Conservation (phyloP, 1,284 basidiomycete genomes). For the Peniophora sp. region DNA sequence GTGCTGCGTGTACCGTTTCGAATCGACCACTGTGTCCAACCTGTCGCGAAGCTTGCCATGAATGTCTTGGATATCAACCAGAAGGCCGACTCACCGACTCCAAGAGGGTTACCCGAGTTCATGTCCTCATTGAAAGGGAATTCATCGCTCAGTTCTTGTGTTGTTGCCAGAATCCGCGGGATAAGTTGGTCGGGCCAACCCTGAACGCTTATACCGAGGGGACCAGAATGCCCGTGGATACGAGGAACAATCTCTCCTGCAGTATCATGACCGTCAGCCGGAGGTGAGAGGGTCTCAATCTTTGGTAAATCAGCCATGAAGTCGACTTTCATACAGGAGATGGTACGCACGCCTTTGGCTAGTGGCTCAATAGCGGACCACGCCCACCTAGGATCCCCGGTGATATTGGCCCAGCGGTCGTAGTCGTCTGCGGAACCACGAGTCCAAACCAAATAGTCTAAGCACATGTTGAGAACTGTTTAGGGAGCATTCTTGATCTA, state of each 20-base stretch:
- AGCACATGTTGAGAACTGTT: no score
- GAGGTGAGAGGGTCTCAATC: background rate
- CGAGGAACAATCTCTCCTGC: background rate
- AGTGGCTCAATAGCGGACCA: background rate
- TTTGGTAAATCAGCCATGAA: background rate
- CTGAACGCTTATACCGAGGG: constrained; percentile 5
- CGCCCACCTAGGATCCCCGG: constrained; percentile 3
- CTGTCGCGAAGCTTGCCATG: no score
- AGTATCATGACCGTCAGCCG: background rate
- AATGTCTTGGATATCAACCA: no score
- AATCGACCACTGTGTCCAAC: constrained; percentile 26
- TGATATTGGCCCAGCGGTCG: background rate
- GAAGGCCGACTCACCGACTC: no score
- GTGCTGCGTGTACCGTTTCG: constrained; percentile 23
- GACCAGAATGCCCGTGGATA: background rate
- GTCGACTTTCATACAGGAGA: background rate
- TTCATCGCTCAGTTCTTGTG: constrained; percentile 18
- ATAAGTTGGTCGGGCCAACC: constrained; percentile 25
- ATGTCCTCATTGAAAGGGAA: constrained; percentile 32
- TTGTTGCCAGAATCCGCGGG: constrained; percentile 21
- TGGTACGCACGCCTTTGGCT: background rate
- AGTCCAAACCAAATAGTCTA: background rate
- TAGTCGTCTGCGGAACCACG: constrained; percentile 2
- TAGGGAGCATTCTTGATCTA: background rate
- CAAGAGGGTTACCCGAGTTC: constrained; percentile 26